These are phyloP conservation scores for Aspergillus cejpii DNA, from an alignment of 2,329 filamentous ascomycete species.

Conservation along the genomic window DNA sequence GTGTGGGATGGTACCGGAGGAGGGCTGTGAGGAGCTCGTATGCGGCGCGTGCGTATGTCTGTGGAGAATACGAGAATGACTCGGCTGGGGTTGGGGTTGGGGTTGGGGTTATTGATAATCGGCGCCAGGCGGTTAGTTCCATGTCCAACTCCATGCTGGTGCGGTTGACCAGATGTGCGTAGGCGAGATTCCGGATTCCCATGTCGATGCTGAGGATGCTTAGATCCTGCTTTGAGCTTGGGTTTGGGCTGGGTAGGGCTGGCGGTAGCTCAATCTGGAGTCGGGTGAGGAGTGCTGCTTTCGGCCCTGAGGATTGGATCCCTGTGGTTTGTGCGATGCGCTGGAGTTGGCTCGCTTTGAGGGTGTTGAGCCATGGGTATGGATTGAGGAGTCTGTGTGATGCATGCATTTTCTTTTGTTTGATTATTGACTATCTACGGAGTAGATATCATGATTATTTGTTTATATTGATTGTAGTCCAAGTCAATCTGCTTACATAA, in stretches of 20 bases:
- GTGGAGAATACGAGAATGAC: conserved; percentile 41
- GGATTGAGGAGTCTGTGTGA: too few relatives aligned
- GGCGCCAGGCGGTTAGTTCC: conserved; percentile 39
- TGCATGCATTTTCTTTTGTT: too few relatives aligned
- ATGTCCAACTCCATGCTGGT: too few relatives aligned
- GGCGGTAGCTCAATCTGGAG: conserved; percentile 33
- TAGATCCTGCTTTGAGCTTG: conserved; percentile 15
- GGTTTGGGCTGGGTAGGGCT: background rate
- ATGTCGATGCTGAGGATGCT: conserved; percentile 74
- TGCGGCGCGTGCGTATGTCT: conserved; percentile 51
- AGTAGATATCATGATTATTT: too few relatives aligned
- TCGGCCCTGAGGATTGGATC: conserved; percentile 54
- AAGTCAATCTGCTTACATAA: background rate
- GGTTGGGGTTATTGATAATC: conserved; percentile 31
- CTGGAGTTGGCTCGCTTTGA: conserved; percentile 52
- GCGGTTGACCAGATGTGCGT: conserved; percentile 59
- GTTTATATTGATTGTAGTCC: too few relatives aligned
- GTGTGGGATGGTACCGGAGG: conserved; percentile 53
- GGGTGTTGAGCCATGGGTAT: conserved; percentile 30
- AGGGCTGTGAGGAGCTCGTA: conserved; percentile 50
- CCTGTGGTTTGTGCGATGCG: conserved; percentile 56
- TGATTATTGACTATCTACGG: too few relatives aligned
- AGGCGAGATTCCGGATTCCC: conserved; percentile 75
- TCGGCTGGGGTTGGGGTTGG: too few relatives aligned
- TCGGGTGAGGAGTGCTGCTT: conserved; percentile 48